These are phyloP conservation scores for Fusarium pilosicola DNA, from an alignment of 2,329 filamentous ascomycete genomes.

Conservation along the genomic window DNA sequence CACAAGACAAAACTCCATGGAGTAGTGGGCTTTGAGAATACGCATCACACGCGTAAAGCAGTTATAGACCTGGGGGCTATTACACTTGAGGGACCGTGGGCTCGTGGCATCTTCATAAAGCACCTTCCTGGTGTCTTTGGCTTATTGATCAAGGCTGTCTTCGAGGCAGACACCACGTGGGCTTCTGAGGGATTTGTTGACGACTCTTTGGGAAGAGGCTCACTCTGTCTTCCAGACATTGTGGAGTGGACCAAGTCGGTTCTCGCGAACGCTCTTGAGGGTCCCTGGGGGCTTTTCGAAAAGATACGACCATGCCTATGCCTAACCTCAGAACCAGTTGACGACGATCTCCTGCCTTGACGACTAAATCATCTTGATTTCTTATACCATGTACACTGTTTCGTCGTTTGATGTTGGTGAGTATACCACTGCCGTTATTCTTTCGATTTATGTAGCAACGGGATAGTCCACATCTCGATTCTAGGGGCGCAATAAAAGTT, in stretches of 20 bases:
- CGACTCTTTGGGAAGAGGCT: constrained; percentile 48
- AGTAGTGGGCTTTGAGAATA: constrained; percentile 65
- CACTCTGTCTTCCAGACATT: constrained; percentile 22
- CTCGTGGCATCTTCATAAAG: constrained; percentile 49
- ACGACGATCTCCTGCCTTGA: constrained; percentile 30
- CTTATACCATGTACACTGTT: constrained; percentile 34
- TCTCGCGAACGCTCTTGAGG: constrained; percentile 51
- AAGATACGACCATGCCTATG: constrained; percentile 31
- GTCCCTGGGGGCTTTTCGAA: constrained; percentile 52
- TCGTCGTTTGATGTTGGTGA: constrained; percentile 42
- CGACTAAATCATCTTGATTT: constrained; percentile 26
- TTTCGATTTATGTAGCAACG: constrained; percentile 36
- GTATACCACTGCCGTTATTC: constrained; percentile 42
- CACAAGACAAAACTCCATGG: constrained; percentile 50
- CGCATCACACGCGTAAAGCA: constrained; percentile 55
- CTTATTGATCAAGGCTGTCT: constrained; percentile 47
- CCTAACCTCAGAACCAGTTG: constrained; percentile 30
- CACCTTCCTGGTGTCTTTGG: constrained; percentile 39
- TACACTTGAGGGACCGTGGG: constrained; percentile 51
- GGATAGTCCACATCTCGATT: constrained; percentile 32
- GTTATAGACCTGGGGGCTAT: constrained; percentile 67
- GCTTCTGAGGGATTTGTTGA: constrained; percentile 56
- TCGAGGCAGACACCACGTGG: constrained; percentile 45
- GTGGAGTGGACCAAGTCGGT: constrained; percentile 48
- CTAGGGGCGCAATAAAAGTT: constrained; percentile 47